A percentile compares a stretch with the other conserved stretches of the same genome.
phyloP scores from a whole-genome alignment of 2,329 filamentous ascomycete genomes.

The Plenodomus tracheiphilus region DNA sequence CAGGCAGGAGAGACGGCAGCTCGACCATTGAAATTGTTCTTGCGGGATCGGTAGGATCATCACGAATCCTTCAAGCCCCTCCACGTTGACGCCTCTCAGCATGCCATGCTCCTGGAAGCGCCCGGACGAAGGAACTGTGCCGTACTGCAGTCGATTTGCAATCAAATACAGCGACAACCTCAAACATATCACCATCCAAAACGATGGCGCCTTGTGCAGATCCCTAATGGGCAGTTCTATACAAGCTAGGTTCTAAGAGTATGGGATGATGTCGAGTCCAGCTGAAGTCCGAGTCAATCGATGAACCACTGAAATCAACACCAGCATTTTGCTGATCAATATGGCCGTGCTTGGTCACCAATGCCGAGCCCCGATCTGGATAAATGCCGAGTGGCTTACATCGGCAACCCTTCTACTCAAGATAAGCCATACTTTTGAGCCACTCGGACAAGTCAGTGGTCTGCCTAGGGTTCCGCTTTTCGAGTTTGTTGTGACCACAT shows the following conservation, averaged over 20 bases:
- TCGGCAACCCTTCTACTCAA: slow-evolving; percentile 1
- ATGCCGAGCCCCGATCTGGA: slow-evolving; percentile 5
- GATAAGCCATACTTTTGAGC: neutral
- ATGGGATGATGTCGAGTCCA: neutral
- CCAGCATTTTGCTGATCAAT: neutral
- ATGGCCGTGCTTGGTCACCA: neutral
- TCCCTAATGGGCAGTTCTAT: neutral
- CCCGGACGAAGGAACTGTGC: slow-evolving; percentile 10
- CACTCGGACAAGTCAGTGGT: neutral
- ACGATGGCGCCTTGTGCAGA: neutral
- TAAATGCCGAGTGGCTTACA: slow-evolving; percentile 9
- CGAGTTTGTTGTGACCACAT: slow-evolving; percentile 3
- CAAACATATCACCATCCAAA: neutral
- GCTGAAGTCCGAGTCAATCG: neutral
- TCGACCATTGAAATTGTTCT: slow-evolving; percentile 7
- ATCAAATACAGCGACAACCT: neutral
- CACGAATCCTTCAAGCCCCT: slow-evolving; percentile 7
- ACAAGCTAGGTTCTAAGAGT: neutral
- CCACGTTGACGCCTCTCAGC: slow-evolving; percentile 3
- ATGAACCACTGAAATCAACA: neutral
- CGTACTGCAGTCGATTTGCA: neutral
- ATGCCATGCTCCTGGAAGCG: slow-evolving; percentile 7
- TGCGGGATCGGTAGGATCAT: slow-evolving; percentile 14
- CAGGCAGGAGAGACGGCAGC: slow-evolving; percentile 8
- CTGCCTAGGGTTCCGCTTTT: slow-evolving; percentile 3